These are phyloP conservation scores for Sungouiella thailandica DNA, from an alignment of 805 yeast species.

Conservation along the genomic window DNA sequence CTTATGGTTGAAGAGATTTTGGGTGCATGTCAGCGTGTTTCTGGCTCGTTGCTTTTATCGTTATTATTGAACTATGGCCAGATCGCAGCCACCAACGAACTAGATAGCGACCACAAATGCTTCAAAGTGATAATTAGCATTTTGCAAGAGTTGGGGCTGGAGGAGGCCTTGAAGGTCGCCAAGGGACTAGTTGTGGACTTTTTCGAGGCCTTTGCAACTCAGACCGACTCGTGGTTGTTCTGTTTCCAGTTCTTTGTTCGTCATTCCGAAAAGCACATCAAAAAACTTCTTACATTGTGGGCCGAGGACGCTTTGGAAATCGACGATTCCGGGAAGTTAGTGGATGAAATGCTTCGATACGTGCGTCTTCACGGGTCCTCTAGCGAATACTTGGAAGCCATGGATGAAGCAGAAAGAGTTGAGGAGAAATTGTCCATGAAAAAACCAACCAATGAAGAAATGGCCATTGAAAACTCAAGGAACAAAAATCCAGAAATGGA, in stretches of 20 bases:
- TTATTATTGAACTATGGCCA: not conserved
- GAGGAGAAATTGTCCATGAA: not conserved
- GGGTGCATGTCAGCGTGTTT: not conserved
- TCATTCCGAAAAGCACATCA: not conserved
- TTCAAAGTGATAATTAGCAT: constrained; percentile 38
- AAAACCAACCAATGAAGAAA: not conserved
- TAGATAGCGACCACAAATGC: constrained; percentile 37
- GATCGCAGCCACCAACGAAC: not conserved
- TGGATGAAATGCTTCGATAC: not conserved
- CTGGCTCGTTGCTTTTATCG: not conserved
- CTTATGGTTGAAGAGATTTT: not conserved
- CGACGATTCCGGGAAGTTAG: not conserved
- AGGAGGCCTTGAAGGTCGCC: constrained; percentile 24
- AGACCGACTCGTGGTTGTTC: constrained; percentile 46
- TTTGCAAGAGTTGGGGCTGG: constrained; percentile 14
- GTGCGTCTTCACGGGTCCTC: constrained; percentile 10
- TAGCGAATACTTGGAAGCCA: not conserved
- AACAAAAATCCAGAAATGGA: not conserved
- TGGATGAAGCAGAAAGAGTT: not conserved
- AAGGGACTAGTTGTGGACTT: constrained; percentile 18
- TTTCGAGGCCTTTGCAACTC: constrained; percentile 21
- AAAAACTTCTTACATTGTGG: constrained; percentile 1
- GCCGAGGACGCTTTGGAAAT: not conserved
- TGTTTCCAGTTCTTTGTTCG: constrained; percentile 29
- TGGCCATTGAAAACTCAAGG: not conserved